Conservation (phyloP, 2,329 filamentous ascomycete species). For the Stagonosporopsis rhizophila region DNA sequence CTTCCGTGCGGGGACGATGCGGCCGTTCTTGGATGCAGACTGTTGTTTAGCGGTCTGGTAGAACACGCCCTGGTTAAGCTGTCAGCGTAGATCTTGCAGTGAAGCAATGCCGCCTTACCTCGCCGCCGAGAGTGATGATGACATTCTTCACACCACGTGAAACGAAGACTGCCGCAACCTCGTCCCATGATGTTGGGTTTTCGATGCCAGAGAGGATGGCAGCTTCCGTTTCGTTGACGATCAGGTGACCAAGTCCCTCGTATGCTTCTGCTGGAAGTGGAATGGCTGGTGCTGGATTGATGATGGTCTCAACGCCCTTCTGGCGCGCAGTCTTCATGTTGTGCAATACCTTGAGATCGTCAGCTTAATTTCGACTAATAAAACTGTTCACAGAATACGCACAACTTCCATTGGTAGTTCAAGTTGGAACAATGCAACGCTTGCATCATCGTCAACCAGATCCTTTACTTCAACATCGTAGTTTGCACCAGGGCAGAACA, state of each 20-base stretch:
- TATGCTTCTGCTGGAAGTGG: constrained; percentile 72
- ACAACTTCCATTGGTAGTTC: constrained; percentile 55
- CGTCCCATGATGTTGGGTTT: constrained; percentile 42
- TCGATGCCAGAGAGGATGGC: constrained; percentile 69
- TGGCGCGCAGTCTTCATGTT: constrained; percentile 47
- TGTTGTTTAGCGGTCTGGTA: constrained; percentile 56
- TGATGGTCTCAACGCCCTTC: constrained; percentile 63
- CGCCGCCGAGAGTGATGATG: constrained; percentile 82
- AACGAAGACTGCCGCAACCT: constrained; percentile 63
- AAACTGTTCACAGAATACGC: constrained; percentile 10
- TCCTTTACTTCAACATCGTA: constrained; percentile 47
- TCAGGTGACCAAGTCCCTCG: constrained; percentile 73
- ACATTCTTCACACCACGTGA: constrained; percentile 74
- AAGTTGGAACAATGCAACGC: constrained; percentile 56
- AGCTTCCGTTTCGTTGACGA: constrained; percentile 92
- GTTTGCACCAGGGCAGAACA: constrained; percentile 59
- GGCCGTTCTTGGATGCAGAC: constrained; percentile 52
- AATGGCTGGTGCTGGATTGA: constrained; percentile 82
- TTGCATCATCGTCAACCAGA: constrained; percentile 50
- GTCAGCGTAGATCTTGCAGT: constrained; percentile 26
- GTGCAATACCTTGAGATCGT: constrained; percentile 37
- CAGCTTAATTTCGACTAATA: not conserved
- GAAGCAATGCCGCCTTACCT: constrained; percentile 58
- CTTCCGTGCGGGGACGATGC: constrained; percentile 67
- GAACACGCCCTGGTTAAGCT: constrained; percentile 45